Base-by-base conservation (phyloP, 805 yeast species). In the Hanseniaspora vineae region DNA sequence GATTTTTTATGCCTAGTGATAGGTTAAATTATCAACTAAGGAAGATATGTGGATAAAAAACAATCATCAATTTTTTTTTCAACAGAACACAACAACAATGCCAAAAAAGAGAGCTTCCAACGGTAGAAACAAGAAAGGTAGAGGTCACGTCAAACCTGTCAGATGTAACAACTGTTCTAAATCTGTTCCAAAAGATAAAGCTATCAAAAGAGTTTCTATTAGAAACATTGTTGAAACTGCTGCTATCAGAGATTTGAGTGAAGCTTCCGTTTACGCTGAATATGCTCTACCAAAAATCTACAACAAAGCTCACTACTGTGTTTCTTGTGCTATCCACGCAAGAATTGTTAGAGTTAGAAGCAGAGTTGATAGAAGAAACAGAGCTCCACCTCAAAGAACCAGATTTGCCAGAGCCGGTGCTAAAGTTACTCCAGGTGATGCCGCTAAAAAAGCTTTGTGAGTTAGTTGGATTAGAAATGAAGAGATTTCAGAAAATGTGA, bases 61-160 rank as follows among this genome's bases (percentile, higher is more conserved):
- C 29, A 23, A 5, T 5, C 29, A 23, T 5, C 4, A 23, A 23
- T 8, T 5, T 23, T 23, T 23, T 23, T 5, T 23, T 23, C 29
- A 23, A 23, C 39, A n/a, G 12, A 43, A 47, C 6, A 37, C 10
- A n/a, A 18, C 40, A 73, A 81, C 73, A 60, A 92, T 92, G 99
- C 97, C 98, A 77, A 92, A 92, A 87, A 92, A 92, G 97, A 90
- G 99, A 89, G 88, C 97, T 76, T 88, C 97, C 92, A 88, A 89
- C 97, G 99, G 99, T 83, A 90, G 99, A 82, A 92, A 92, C 94
- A 92, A 92, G 94, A 89, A 88, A 80, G 97, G 97, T 73, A 92
- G 99, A 87, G 99, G 99, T 73, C 97, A 92, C 96, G 96, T 86
- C 76, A 86, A 85, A 77, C 95, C 96, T 72, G 97, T 90, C 69